phyloP scores from a whole-genome alignment of 106 monocot species.

The Chionographis japonica region DNA sequence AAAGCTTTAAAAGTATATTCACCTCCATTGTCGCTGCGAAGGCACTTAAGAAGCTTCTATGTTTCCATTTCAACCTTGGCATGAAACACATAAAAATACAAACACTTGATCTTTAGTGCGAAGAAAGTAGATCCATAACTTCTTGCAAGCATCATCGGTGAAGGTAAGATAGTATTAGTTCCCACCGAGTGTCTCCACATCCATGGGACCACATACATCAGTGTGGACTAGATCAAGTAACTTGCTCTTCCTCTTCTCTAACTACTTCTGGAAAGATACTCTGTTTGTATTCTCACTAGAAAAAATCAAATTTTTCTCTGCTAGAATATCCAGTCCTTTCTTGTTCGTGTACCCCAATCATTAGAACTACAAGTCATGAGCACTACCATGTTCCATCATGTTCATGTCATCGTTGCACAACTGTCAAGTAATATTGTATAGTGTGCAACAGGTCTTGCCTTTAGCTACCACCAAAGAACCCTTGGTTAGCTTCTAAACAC shows the following conservation, averaged over 20 bases:
- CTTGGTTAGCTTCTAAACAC: background rate
- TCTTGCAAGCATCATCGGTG: constrained; percentile 1
- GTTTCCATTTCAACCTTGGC: background rate
- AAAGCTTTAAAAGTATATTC: background rate
- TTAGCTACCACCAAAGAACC: background rate
- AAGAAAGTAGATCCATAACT: background rate
- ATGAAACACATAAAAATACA: background rate
- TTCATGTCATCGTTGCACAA: background rate
- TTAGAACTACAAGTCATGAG: background rate
- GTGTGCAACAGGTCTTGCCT: background rate
- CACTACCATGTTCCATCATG: background rate
- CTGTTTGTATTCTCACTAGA: background rate
- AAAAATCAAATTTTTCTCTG: background rate
- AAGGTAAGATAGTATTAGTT: background rate
- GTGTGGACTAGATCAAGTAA: background rate
- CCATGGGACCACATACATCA: background rate
- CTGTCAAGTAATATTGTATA: background rate
- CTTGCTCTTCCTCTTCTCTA: too few relatives aligned
- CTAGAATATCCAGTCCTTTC: constrained; percentile 4
- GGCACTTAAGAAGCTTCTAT: background rate
- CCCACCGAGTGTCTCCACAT: background rate
- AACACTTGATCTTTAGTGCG: background rate
- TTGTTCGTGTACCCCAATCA: background rate
- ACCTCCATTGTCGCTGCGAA: background rate
- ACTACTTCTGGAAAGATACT: background rate